phyloP scores from a whole-genome alignment of 306 rosid species.

The Citrullus mucosospermus region DNA sequence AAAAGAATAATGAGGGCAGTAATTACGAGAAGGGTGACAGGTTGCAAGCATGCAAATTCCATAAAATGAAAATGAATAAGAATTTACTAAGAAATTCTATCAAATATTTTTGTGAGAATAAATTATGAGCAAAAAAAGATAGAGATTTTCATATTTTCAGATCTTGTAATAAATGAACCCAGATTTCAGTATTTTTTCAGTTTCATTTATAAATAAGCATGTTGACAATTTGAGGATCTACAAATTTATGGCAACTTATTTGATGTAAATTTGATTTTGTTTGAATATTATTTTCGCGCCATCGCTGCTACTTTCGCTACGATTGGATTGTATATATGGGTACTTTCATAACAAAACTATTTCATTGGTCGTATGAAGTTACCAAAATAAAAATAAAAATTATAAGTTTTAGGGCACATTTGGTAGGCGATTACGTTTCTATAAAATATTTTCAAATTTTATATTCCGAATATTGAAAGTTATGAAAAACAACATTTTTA shows the following conservation, averaged over 20 bases:
- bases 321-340: neutral
- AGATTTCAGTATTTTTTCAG: neutral
- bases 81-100: neutral
- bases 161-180: conserved; percentile 1
- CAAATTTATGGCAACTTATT: neutral
- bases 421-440: too few relatives aligned
- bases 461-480: too few relatives aligned
- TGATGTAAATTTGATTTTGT: neutral
- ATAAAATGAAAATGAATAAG: neutral
- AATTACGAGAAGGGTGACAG: neutral
- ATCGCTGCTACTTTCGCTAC: too few relatives aligned
- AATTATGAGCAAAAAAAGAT: neutral
- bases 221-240: neutral
- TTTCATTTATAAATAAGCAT: neutral
- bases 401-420: too few relatives aligned
- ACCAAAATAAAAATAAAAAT: too few relatives aligned
- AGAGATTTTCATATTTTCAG: neutral
- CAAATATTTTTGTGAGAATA: neutral
- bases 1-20: neutral
- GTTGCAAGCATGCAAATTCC: neutral
- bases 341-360: too few relatives aligned
- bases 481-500: too few relatives aligned
- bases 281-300: neutral
- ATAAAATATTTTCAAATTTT: too few relatives aligned
- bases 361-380: too few relatives aligned